These are phyloP conservation scores for Schizopora paradoxa DNA, from an alignment of 1,284 basidiomycete genomes.

Conservation along the genomic window DNA sequence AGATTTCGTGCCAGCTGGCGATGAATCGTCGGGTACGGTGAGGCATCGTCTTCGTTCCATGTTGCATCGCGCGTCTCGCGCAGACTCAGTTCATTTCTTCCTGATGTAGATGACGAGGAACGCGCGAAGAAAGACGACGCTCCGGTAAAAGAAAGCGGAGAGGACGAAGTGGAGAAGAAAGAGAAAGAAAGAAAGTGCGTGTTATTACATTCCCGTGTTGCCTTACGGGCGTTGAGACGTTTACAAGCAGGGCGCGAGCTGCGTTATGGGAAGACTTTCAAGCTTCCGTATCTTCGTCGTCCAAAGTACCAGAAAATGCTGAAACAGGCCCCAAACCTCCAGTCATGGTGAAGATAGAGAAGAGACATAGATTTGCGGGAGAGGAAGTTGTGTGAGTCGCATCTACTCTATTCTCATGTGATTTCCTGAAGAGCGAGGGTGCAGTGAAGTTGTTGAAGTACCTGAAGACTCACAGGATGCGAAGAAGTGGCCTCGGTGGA, in stretches of 20 bases:
- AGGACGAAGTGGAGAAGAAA: constrained; percentile 28
- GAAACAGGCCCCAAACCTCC: constrained; percentile 16
- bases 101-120: constrained; percentile 27
- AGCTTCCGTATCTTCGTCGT: constrained; percentile 37
- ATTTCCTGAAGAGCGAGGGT: constrained; percentile 19
- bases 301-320: constrained; percentile 8
- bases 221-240: background rate
- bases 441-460: constrained; percentile 69
- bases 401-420: constrained; percentile 4
- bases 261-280: constrained; percentile 59
- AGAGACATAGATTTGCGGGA: constrained; percentile 67
- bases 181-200: constrained; percentile 41
- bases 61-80: constrained; percentile 12
- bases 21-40: constrained; percentile 37
- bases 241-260: constrained; percentile 38
- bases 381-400: constrained; percentile 60
- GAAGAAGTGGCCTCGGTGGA: constrained; percentile 62
- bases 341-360: constrained; percentile 59
- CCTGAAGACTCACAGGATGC: constrained; percentile 66
- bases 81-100: constrained; percentile 9
- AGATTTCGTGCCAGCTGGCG: constrained; percentile 66
- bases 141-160: constrained; percentile 24
- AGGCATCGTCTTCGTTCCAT: too few relatives aligned
- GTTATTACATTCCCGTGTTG: background rate
- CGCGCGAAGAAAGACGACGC: constrained; percentile 29